A percentile compares a stretch with the other conserved stretches of the same genome.
phyloP scores from a whole-genome alignment of 2,329 filamentous ascomycete genomes.

The Cordyceps farinosa region DNA sequence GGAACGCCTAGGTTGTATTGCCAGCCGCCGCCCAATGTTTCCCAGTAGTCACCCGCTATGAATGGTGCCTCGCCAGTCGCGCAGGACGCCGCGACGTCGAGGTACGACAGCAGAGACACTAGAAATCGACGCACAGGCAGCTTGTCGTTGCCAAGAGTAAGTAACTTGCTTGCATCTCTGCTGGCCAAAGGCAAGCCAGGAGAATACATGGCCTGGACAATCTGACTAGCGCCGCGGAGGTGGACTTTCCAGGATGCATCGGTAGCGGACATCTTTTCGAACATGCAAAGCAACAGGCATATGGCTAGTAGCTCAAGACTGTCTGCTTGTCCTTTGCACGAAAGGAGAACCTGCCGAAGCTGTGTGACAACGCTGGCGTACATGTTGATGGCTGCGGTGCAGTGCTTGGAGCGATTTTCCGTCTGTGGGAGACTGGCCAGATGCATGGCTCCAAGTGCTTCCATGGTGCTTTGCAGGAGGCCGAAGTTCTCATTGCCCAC shows the following conservation, averaged over 20 bases:
- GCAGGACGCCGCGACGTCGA: constrained; percentile 37
- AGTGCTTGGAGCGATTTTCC: constrained; percentile 31
- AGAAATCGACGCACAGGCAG: constrained; percentile 28
- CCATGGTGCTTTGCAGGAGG: constrained; percentile 35
- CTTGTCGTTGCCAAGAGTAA: not conserved
- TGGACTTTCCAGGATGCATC: constrained; percentile 36
- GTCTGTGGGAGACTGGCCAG: constrained; percentile 35
- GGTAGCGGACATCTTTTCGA: constrained; percentile 19
- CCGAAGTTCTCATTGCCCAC: constrained; percentile 39
- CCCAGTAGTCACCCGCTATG: constrained; percentile 37
- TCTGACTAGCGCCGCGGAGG: constrained; percentile 36
- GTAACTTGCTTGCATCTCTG: not conserved
- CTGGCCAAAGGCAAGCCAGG: constrained; percentile 4
- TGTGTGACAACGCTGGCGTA: constrained; percentile 34
- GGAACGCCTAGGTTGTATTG: constrained; percentile 29
- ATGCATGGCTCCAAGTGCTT: constrained; percentile 37
- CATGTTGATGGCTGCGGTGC: constrained; percentile 35
- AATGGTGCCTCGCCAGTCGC: constrained; percentile 35
- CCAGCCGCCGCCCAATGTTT: constrained; percentile 35
- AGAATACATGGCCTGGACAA: constrained; percentile 27
- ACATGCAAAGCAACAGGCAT: constrained; percentile 22
- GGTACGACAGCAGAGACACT: constrained; percentile 37
- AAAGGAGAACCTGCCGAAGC: constrained; percentile 26
- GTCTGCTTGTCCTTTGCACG: constrained; percentile 26
- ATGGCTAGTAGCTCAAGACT: constrained; percentile 25